Evolutionary conservation across 495 filamentous ascomycete species (phyloP), one percentile per base, ranked within the genome.

Genomic region (Stereocaulon alpinum): DNA sequence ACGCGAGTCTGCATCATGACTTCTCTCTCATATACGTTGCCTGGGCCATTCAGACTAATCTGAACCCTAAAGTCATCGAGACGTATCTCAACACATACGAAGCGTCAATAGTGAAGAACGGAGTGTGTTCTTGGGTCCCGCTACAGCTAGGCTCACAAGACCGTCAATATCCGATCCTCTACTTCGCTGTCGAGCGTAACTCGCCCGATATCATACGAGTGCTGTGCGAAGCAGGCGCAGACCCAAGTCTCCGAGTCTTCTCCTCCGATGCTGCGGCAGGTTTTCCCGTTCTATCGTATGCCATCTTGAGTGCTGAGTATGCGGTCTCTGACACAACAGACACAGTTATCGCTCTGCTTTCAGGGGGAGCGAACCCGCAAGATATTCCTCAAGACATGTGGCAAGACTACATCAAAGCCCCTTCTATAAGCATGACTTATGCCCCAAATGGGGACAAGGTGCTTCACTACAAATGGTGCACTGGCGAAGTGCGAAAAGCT

Each of bases 151-250:
- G 29, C n/a, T 17, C 15, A 51, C 29, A 24, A 43, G 12, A 10
- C 12, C n/a, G 17, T 17, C 9, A 15, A 18, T 62, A 34, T 24
- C 61, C 61, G 5, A 42, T 61, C 10, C 32, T 64, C 34, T 45
- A 34, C 43, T 61, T 61, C 44, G 62, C 57, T n/a, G 57, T 64
- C 15, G 51, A 64, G 45, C 62, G 58, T 11, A 64, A 64, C 20
- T 60, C 17, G 20, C 44, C 62, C 6, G 32, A 40, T 10, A 11
- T 61, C 27, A 37, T 64, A 27, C 41, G 62, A 20, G 7, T 60
- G 40, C 49, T 64, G n/a, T 61, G 58, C 24, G 15, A 44, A 18
- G 51, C 53, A 32, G 62, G 57, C 32, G 62, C 62, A 29, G 12
- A 54, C 22, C 62, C 58, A 32, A 22, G 17, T 52, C 58, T n/a